A percentile compares a stretch with the other conserved stretches of the same genome.
Conservation (phyloP, 2,329 filamentous ascomycete species). For the Xylaria sp. region DNA sequence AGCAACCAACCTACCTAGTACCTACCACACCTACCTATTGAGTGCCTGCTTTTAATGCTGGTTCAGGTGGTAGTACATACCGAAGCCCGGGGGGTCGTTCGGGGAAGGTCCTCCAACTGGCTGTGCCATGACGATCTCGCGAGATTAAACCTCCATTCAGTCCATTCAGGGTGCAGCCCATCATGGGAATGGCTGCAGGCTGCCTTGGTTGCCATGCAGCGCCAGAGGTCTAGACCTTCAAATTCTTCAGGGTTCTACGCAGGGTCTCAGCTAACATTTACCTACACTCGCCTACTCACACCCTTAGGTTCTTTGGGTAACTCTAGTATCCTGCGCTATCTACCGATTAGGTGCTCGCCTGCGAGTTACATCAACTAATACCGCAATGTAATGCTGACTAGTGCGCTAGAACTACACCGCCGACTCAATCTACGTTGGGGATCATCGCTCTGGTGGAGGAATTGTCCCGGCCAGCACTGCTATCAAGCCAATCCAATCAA, state of each 20-base stretch:
- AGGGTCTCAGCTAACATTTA: slow-evolving; percentile 26
- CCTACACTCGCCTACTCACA: too few species aligned
- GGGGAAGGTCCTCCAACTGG: slow-evolving; percentile 2
- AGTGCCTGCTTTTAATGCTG: too few species aligned
- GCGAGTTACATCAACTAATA: background rate
- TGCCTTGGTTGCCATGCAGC: slow-evolving; percentile 36
- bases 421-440: slow-evolving; percentile 25
- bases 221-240: slow-evolving; percentile 30
- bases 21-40: too few species aligned
- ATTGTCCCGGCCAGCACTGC: slow-evolving; percentile 1
- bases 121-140: slow-evolving; percentile 15
- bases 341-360: background rate
- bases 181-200: slow-evolving; percentile 24
- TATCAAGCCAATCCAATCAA: slow-evolving; percentile 8
- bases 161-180: slow-evolving; percentile 24
- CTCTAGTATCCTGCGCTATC: background rate
- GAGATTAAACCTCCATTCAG: slow-evolving; percentile 19
- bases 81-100: background rate
- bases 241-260: slow-evolving; percentile 6
- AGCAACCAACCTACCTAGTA: too few species aligned
- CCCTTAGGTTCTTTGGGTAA: slow-evolving; percentile 3
- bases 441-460: slow-evolving; percentile 18
- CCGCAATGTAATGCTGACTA: slow-evolving; percentile 13
- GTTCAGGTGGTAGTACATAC: background rate
- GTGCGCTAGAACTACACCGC: slow-evolving; percentile 27